Percentiles rank a stretch among this genome's conserved stretches.
These are phyloP conservation scores for Leccinum insolens DNA, from an alignment of 1,284 basidiomycete species.

Conservation along the genomic window DNA sequence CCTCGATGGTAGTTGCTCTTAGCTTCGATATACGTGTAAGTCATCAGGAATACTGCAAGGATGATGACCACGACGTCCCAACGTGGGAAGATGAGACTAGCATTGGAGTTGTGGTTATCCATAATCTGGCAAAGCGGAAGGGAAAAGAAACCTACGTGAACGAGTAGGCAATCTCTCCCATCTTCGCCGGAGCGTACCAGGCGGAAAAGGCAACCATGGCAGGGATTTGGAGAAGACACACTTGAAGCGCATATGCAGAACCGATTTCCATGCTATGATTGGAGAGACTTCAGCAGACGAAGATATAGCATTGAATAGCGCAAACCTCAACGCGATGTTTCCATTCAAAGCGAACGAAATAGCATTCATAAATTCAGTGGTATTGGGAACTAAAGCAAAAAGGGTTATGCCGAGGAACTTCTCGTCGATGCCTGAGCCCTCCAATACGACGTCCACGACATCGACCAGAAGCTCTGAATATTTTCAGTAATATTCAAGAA, in stretches of 20 bases:
- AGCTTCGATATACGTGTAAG: slow-evolving; percentile 99
- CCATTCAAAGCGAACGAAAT: slow-evolving; percentile 99
- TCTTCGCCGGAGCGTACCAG: slow-evolving; percentile 82
- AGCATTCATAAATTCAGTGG: slow-evolving; percentile 99
- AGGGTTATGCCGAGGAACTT: slow-evolving; percentile 97
- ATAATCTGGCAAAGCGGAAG: slow-evolving; percentile 4
- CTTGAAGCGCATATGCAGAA: slow-evolving; percentile 97
- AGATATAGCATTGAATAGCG: background rate
- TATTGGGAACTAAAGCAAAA: slow-evolving; percentile 98
- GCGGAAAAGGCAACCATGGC: slow-evolving; percentile 99
- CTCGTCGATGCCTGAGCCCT: slow-evolving; percentile 94
- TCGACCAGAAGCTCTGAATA: slow-evolving; percentile 86
- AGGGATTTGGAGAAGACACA: slow-evolving; percentile 96
- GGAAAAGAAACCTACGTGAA: slow-evolving; percentile 72
- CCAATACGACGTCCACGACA: slow-evolving; percentile 93
- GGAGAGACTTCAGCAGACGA: slow-evolving; percentile 9
- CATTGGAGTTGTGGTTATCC: background rate
- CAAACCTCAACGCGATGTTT: slow-evolving; percentile 94
- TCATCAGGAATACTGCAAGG: slow-evolving; percentile 93
- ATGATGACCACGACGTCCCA: slow-evolving; percentile 99
- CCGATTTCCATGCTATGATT: slow-evolving; percentile 94
- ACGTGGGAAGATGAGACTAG: slow-evolving; percentile 94
- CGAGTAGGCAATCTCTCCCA: slow-evolving; percentile 83
- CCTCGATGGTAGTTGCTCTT: slow-evolving; percentile 97
- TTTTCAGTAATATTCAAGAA: background rate